Conservation (phyloP, 1,284 basidiomycete genomes). For the Microbotryum intermedium region DNA sequence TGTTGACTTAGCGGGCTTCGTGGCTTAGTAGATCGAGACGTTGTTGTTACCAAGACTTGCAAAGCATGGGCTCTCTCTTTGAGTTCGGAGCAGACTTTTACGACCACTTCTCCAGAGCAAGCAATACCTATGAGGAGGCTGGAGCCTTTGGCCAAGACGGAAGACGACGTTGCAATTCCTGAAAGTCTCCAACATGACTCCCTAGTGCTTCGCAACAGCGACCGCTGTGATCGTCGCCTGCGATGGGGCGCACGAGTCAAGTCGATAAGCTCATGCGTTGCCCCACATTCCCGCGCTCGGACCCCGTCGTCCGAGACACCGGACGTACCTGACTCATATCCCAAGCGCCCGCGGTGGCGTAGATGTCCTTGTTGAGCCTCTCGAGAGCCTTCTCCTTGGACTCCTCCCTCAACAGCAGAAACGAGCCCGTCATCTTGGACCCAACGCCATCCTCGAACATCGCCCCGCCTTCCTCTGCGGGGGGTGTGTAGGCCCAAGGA, state of each 20-base stretch:
- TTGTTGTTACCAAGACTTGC: not conserved
- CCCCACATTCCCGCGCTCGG: not conserved
- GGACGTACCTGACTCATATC: constrained; percentile 18
- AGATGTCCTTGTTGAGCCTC: constrained; percentile 18
- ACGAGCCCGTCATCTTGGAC: constrained; percentile 22
- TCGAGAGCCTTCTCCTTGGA: constrained; percentile 10
- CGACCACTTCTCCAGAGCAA: no score
- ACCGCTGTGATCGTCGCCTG: constrained; percentile 17
- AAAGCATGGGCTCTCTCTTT: not conserved
- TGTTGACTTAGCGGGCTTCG: not conserved
- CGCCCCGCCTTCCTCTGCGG: constrained; percentile 20
- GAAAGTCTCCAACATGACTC: not conserved
- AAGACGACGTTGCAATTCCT: no score
- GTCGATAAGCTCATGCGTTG: not conserved
- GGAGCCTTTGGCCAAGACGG: no score
- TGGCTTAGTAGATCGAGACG: not conserved
- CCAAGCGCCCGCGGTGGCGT: constrained; percentile 18
- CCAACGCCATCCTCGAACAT: constrained; percentile 19
- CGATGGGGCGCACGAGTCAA: not conserved
- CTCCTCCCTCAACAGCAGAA: constrained; percentile 19
- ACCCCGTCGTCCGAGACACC: not conserved
- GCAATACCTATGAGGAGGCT: no score
- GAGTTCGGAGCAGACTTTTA: no score
- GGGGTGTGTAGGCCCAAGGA: not conserved
- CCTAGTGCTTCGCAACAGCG: constrained; percentile 22